Evolutionary conservation across 106 monocot species (phyloP).

Genomic region (Ottelia alismoides): DNA sequence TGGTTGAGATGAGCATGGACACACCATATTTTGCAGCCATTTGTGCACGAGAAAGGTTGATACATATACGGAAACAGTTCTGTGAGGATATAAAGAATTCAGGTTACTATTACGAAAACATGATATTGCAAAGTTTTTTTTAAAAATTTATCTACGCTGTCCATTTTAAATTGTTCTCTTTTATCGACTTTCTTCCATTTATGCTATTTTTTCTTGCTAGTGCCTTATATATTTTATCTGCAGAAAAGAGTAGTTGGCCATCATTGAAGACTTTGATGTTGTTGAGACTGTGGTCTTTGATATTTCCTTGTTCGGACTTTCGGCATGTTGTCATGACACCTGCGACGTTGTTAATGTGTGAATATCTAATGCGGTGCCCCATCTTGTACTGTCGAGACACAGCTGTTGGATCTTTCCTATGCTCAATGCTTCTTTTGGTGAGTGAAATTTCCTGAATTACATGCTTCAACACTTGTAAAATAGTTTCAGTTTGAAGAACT

Average conservation of each 20-base stretch:
- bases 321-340: constrained; percentile 96
- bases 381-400: constrained; percentile 57
- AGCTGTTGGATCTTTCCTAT: constrained; percentile 80
- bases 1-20: constrained; percentile 79
- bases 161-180: too few species aligned
- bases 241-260: constrained; percentile 84
- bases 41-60: constrained; percentile 63
- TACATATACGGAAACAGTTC: constrained; percentile 38
- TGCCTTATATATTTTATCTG: constrained; percentile 3
- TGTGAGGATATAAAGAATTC: constrained; percentile 46
- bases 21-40: constrained; percentile 90
- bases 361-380: constrained; percentile 88
- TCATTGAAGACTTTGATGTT: constrained; percentile 70
- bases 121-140: neutral
- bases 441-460: constrained; percentile 5
- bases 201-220: neutral
- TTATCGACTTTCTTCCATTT: too few species aligned
- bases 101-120: neutral
- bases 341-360: constrained; percentile 72
- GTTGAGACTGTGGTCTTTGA: constrained; percentile 79
- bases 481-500: neutral
- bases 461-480: neutral
- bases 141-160: too few species aligned
- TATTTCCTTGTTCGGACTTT: constrained; percentile 92
- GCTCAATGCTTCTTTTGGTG: constrained; percentile 80